Evolutionary conservation across 345 rosid species (phyloP), one percentile per base, ranked within the genome.

Genomic region (Moricandia moricandioides): DNA sequence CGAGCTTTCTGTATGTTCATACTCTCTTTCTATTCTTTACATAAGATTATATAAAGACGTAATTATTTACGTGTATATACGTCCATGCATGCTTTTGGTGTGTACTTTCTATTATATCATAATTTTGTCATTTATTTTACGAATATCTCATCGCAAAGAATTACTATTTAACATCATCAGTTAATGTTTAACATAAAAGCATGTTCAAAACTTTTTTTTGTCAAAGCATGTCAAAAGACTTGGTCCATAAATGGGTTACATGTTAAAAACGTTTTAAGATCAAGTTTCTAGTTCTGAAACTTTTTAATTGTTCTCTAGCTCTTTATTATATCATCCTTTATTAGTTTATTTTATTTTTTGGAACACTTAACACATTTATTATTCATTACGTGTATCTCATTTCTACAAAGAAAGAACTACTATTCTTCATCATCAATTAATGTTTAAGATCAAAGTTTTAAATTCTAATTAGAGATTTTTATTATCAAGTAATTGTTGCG

Each of bases 1-100:
- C 3, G 97, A 94, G 79, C 97, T 94, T 81, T 94, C 97, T 62
- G 99, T 92, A 86, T 73, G 89, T 67, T 33, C 8, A 59, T 10
- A 27, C 60, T 65, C 40, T 65, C 64, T 40, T 58, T 39, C 33
- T 49, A 21, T 26, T 56, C 4, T 12, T 16, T 2, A 45, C 6
- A 58, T 58, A 29, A 13, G 47, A 29, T 29, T n/a, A 37, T 40
- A 14, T 24, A 8, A 8, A 26, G 43, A 68, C 69, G 45, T 68
- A 75, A 68, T 6, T 60, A n/a, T 16, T 58, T 67, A 74, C 67
- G 67, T 74, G 69, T 12, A 5, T 12, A 5, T 51, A 37, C 17
- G 26, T 68, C 39, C 57, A 62, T 31, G 69, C 74, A 64, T 52
- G 71, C 68, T 43, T 9, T 33, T 37, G 63, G 39, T 55, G 58